Base-by-base conservation (phyloP, 2,329 filamentous ascomycete species). In the Phialophora verrucosa region DNA sequence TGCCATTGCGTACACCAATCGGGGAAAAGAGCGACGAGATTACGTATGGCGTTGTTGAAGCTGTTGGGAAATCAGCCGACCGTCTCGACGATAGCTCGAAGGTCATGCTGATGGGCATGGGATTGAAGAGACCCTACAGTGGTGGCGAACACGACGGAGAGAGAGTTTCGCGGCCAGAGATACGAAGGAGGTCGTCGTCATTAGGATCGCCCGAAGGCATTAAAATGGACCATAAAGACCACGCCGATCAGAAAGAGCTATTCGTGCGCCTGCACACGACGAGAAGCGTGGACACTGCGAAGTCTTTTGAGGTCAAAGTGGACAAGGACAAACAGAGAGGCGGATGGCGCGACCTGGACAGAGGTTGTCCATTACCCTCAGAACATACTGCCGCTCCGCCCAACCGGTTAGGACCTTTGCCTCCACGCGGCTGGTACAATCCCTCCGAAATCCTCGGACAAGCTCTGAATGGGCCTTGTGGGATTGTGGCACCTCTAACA, bases 401-500 rank as follows among this genome's bases (percentile, higher is more conserved):
- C 17, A 57, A 35, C 20, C 32, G 55, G 17, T 31, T 65, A 14
- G 51, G 49, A 42, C 51, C 50, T 8, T 66, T 61, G 25, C 54
- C 51, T 29, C 25, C 64, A 14, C 68, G 59, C 6, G 62, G 65
- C 29, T 67, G 68, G 65, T 60, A 50, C 25, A n/a, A 35, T 12
- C 42, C 61, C 3, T 59, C 47, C 32, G 64, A 42, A 12, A 27
- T 59, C n/a, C 49, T 29, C 25, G 58, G 57, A 49, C 55, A 66
- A 20, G 59, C 51, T 32, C 23, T 67, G 49, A 62, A 51, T 42
- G 58, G 57, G 23, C 55, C 60, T 25, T 62, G 62, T 59, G 66
- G 70, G 23, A 64, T 63, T 35, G 62, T 64, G 32, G 61, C 66
- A n/a, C 70, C 68, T 27, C 64, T 70, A 25, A 71, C 70, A 14